Evolutionary conservation across 2,329 filamentous ascomycete genomes (phyloP).

Genomic region (Diaporthe citri): DNA sequence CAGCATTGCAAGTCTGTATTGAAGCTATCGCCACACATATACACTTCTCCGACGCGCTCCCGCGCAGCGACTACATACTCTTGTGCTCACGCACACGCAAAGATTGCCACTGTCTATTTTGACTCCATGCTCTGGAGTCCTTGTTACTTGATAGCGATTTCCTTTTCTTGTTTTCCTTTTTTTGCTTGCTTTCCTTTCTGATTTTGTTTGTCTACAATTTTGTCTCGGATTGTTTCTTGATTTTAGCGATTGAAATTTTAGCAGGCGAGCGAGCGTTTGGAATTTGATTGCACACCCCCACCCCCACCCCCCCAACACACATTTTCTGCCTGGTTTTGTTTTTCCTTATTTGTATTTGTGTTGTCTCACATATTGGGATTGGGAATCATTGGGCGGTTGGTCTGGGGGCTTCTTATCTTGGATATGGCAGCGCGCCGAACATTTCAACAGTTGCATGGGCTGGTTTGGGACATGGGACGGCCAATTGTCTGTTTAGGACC

Average conservation of each 20-base stretch:
- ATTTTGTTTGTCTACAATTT: constrained; percentile 41
- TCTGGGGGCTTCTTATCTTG: constrained; percentile 40
- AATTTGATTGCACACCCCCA: constrained; percentile 41
- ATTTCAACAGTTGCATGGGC: constrained; percentile 41
- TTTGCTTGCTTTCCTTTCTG: constrained; percentile 18
- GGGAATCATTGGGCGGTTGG: constrained; percentile 34
- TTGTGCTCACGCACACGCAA: constrained; percentile 41
- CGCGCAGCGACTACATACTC: constrained; percentile 39
- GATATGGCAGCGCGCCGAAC: constrained; percentile 39
- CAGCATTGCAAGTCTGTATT: constrained; percentile 38
- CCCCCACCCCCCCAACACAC: neutral
- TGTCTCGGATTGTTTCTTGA: constrained; percentile 46
- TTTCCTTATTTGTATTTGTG: constrained; percentile 44
- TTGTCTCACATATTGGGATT: constrained; percentile 41
- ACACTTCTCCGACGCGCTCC: constrained; percentile 43
- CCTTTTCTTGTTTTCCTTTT: constrained; percentile 51
- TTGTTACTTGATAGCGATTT: constrained; percentile 49
- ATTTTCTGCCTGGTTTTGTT: constrained; percentile 34
- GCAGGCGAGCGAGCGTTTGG: constrained; percentile 56
- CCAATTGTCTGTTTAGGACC: constrained; percentile 36
- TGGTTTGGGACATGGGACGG: constrained; percentile 37
- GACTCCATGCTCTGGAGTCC: constrained; percentile 44
- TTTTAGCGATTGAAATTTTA: constrained; percentile 43
- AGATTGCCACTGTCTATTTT: constrained; percentile 49
- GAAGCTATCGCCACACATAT: constrained; percentile 40